Conservation (phyloP, 495 filamentous ascomycete species). For the Friedmanniomyces simplex region DNA sequence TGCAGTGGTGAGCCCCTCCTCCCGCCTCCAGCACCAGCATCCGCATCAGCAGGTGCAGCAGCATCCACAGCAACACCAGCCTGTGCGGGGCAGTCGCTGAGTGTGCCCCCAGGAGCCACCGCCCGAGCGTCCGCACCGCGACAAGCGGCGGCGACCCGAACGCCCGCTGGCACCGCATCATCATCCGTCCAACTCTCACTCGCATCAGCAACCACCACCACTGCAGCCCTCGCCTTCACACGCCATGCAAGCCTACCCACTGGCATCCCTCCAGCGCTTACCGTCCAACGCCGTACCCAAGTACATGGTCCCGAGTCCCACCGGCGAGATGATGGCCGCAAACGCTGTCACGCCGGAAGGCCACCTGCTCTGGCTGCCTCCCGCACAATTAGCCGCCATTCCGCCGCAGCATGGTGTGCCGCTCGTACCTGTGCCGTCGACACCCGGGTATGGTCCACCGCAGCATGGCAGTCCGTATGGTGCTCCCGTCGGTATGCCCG, state of each 20-base stretch:
- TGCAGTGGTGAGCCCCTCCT: slow-evolving; percentile 46
- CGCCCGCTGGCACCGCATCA: not conserved
- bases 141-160: slow-evolving; percentile 11
- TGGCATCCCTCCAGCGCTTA: not conserved
- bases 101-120: slow-evolving; percentile 9
- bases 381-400: not conserved
- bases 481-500: slow-evolving; percentile 4
- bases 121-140: slow-evolving; percentile 18
- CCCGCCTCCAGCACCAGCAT: too few species aligned
- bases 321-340: not conserved
- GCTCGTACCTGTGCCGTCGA: not conserved
- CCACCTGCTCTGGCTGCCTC: slow-evolving; percentile 1
- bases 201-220: not conserved
- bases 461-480: slow-evolving; percentile 5
- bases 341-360: slow-evolving; percentile 6
- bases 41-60: too few species aligned
- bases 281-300: not conserved
- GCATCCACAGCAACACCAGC: not conserved
- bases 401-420: not conserved
- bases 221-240: not conserved
- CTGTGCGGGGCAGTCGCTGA: not conserved
- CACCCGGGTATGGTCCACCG: not conserved
- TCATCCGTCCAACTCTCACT: not conserved
- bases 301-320: slow-evolving; percentile 4
- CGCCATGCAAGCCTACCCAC: not conserved